Base-by-base conservation (phyloP, 2,329 filamentous ascomycete species). In the Beauveria caledonica region DNA sequence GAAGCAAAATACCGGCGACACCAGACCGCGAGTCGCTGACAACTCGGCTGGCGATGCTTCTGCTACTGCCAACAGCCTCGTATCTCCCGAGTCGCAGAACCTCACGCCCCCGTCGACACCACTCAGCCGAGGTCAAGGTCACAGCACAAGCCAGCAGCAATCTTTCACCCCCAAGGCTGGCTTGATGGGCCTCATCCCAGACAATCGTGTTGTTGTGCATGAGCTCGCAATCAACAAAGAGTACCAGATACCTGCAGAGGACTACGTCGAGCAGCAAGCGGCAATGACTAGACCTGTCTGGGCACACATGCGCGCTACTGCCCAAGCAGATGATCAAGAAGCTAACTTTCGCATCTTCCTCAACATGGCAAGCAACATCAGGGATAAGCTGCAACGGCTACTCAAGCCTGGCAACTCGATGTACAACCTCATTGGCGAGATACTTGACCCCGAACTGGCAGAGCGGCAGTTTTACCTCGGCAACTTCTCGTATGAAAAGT, bases 151-250 rank as follows among this genome's bases (percentile, higher is more conserved):
- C 70, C 71, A n/a, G 64, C 68, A 9, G 67, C 68, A 39, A 36
- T 21, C 58, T 8, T 19, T 50, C 1, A 49, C 8, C 3, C 58
- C 69, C 6, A 75, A 77, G 62, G 68, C 71, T 1, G 82, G 66
- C 53, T 81, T 73, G 66, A 79, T 70, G 72, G 81, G 73, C 63
- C 81, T 78, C 74, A 77, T 92, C 50, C 89, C 89, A 0, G 82
- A 87, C 62, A 94, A 93, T 66, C 81, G 90, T 27, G 76, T 89
- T 11, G 78, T 93, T 17, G 86, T 91, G 1, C 90, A 93, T 69
- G 90, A 93, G 73, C 76, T 94, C 49, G 86, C 88, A 9, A 87
- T 94, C 65, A 89, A 93, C 72, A 86, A 85, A 66, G 86, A 91
- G 65, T 93, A 88, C 69, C 84, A 87, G 53, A 86, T 93, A 50